A percentile compares a stretch with the other conserved stretches of the same genome.
Evolutionary conservation across 495 filamentous ascomycete species (phyloP).

Genomic region (Penicillium silybi): DNA sequence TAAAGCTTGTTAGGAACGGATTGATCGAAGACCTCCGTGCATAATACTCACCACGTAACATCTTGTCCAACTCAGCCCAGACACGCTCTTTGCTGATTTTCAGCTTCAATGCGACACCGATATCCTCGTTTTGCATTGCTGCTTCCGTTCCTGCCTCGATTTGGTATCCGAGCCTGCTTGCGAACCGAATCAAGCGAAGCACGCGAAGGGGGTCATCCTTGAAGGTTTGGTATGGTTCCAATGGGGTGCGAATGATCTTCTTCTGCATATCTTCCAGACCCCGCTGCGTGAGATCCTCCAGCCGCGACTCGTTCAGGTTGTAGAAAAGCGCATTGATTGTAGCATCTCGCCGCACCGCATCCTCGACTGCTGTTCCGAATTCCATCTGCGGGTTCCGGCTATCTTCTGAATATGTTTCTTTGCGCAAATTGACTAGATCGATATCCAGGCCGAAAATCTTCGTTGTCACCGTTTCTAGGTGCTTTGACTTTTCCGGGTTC

Average conservation of each 20-base stretch:
- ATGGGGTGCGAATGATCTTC: conserved; percentile 74
- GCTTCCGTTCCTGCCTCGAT: conserved; percentile 64
- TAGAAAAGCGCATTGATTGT: conserved; percentile 97
- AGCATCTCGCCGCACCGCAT: conserved; percentile 85
- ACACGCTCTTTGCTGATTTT: conserved; percentile 94
- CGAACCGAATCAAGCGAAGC: conserved; percentile 85
- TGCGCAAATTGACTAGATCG: conserved; percentile 90
- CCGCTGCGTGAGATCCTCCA: conserved; percentile 79
- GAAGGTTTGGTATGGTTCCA: conserved; percentile 90
- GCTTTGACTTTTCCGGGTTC: conserved; percentile 97
- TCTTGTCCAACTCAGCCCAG: conserved; percentile 81
- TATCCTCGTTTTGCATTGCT: conserved; percentile 71
- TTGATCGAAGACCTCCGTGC: neutral
- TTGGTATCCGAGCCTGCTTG: conserved; percentile 72
- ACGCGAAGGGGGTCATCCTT: conserved; percentile 90
- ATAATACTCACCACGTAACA: conserved; percentile 65
- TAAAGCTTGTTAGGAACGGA: neutral
- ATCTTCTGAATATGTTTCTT: conserved; percentile 80
- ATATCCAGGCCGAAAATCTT: conserved; percentile 83
- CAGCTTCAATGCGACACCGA: conserved; percentile 68
- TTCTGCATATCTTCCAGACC: conserved; percentile 72
- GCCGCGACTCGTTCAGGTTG: conserved; percentile 66
- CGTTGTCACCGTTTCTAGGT: conserved; percentile 88
- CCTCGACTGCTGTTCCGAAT: conserved; percentile 87
- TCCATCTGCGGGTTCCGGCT: conserved; percentile 91